A percentile compares a stretch with the other conserved stretches of the same genome.
Conservation (phyloP, 805 yeast genomes). For the Pichia paraexigua region DNA sequence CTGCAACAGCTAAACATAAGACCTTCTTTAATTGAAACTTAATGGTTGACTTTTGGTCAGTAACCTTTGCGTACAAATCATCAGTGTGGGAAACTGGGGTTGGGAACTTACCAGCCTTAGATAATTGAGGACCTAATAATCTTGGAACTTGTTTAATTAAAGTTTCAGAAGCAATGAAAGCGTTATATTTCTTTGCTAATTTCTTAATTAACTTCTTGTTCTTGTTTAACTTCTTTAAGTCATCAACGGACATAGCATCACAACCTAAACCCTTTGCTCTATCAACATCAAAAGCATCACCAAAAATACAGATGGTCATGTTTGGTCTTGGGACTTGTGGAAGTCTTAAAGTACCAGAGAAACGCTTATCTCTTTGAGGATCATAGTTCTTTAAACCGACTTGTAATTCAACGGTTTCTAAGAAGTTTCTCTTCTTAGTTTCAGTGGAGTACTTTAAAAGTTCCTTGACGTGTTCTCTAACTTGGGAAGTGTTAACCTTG, state of each 20-base stretch:
- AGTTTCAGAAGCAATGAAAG: conserved; percentile 98
- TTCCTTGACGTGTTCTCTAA: conserved; percentile 94
- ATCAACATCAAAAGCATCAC: conserved; percentile 99
- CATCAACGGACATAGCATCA: conserved; percentile 99
- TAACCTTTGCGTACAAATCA: conserved; percentile 92
- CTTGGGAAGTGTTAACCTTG: conserved; percentile 85
- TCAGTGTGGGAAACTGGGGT: conserved; percentile 99
- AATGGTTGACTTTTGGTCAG: conserved; percentile 98
- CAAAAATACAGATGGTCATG: conserved; percentile 99
- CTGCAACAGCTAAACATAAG: conserved; percentile 98
- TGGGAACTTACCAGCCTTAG: conserved; percentile 99
- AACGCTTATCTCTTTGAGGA: conserved; percentile 99
- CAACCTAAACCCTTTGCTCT: conserved; percentile 99
- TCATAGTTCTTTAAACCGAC: conserved; percentile 99
- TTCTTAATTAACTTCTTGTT: conserved; percentile 99
- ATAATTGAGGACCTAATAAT: conserved; percentile 99
- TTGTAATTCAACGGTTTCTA: conserved; percentile 99
- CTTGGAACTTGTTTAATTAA: conserved; percentile 99
- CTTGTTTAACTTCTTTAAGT: conserved; percentile 99
- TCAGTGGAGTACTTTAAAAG: conserved; percentile 83
- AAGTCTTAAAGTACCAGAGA: conserved; percentile 98
- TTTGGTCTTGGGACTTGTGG: conserved; percentile 99
- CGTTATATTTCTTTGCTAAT: conserved; percentile 99
- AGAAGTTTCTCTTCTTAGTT: conserved; percentile 99
- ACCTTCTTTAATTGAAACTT: conserved; percentile 99